phyloP scores from a whole-genome alignment of 805 yeast genomes.

The Wickerhamomyces hampshirensis region DNA sequence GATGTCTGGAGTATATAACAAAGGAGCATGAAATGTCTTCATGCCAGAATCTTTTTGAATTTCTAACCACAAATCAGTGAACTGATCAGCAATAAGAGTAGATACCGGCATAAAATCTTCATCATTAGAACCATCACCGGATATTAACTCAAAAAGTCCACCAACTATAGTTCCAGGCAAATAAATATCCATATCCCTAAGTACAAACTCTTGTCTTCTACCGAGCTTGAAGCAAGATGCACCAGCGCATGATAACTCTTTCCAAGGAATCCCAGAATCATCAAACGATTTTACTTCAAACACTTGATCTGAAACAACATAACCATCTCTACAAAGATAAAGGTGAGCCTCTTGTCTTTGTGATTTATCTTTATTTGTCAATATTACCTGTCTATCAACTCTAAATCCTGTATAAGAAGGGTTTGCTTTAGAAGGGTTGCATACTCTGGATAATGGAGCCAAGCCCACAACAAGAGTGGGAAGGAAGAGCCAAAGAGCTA shows the following conservation, averaged over 20 bases:
- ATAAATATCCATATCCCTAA: not conserved
- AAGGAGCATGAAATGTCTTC: conserved; percentile 12
- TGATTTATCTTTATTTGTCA: not conserved
- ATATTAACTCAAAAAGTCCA: conserved; percentile 3
- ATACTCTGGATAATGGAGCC: not conserved
- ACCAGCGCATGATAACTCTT: not conserved
- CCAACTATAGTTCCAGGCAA: conserved; percentile 1
- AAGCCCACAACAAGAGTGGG: too few species aligned
- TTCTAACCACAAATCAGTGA: not conserved
- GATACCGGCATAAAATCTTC: conserved; percentile 4
- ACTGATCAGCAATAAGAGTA: not conserved
- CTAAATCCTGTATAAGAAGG: not conserved
- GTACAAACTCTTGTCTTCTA: not conserved
- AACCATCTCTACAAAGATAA: not conserved
- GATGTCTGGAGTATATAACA: too few species aligned
- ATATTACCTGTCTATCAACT: not conserved
- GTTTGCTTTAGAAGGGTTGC: too few species aligned
- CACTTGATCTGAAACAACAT: not conserved
- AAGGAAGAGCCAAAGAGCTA: too few species aligned
- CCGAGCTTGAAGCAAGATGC: not conserved
- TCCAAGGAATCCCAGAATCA: not conserved
- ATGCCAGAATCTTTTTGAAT: too few species aligned
- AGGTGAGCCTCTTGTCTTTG: not conserved
- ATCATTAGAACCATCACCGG: conserved; percentile 8
- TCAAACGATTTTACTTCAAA: not conserved